Percentiles rank a stretch among this genome's conserved stretches.
These are phyloP conservation scores for Termitomyces sp. DNA, from an alignment of 768 basidiomycete genomes.

Conservation along the genomic window DNA sequence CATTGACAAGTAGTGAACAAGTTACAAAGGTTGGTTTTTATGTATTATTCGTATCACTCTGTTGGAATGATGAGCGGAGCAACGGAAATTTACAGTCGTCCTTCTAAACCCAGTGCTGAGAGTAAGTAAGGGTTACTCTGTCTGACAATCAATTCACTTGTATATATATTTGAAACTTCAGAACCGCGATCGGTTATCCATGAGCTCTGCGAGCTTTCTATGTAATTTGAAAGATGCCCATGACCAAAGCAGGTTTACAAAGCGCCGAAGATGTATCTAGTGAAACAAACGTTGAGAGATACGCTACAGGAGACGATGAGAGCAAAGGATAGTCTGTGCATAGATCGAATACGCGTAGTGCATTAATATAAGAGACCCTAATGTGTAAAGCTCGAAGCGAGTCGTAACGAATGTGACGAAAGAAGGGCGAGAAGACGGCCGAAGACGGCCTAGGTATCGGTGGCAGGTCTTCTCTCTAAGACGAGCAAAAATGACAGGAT, in stretches of 20 bases:
- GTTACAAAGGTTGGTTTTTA: too few relatives aligned
- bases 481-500: neutral
- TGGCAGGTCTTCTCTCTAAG: constrained; percentile 9
- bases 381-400: neutral
- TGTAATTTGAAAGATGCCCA: neutral
- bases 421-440: neutral
- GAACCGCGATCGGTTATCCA: neutral
- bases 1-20: too few relatives aligned
- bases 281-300: neutral
- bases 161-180: too few relatives aligned
- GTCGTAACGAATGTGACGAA: neutral
- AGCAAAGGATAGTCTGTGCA: neutral
- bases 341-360: neutral
- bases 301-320: neutral
- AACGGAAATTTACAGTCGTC: too few relatives aligned
- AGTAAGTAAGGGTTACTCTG: too few relatives aligned
- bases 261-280: neutral
- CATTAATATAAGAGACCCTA: neutral
- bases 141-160: too few relatives aligned
- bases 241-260: neutral
- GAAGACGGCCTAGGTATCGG: neutral
- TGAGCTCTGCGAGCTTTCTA: neutral
- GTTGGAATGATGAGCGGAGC: too few relatives aligned
- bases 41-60: too few relatives aligned
- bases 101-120: too few relatives aligned